Percentiles rank a stretch among this genome's conserved stretches.
Evolutionary conservation across 2,329 filamentous ascomycete species (phyloP).

Genomic region (Neocucurbitaria cava): DNA sequence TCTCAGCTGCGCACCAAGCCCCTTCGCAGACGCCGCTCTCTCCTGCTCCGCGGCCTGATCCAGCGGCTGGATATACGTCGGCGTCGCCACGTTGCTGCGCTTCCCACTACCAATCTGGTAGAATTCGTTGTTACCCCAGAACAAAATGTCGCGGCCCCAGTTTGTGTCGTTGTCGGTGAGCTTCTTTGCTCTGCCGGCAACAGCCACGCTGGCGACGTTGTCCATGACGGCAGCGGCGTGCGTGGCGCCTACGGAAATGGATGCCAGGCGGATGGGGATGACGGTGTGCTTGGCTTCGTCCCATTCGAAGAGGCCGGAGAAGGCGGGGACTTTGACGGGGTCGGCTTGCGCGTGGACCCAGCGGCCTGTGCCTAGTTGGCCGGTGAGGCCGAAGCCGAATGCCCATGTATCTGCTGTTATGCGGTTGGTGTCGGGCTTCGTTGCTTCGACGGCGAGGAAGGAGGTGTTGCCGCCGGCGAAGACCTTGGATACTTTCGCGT

Average conservation of each 20-base stretch:
- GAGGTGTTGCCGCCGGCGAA: conserved; percentile 86
- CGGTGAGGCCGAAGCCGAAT: conserved; percentile 84
- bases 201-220: conserved; percentile 74
- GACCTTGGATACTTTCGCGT: conserved; percentile 75
- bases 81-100: conserved; percentile 77
- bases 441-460: conserved; percentile 85
- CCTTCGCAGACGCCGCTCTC: conserved; percentile 25
- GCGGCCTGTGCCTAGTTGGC: conserved; percentile 80
- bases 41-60: conserved; percentile 67
- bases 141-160: conserved; percentile 87
- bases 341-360: conserved; percentile 86
- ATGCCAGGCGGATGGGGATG: conserved; percentile 78
- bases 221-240: conserved; percentile 85
- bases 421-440: conserved; percentile 63
- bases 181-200: conserved; percentile 50
- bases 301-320: conserved; percentile 87
- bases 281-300: conserved; percentile 73
- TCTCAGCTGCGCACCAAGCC: conserved; percentile 54
- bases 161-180: conserved; percentile 73
- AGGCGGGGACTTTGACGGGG: conserved; percentile 79
- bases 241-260: conserved; percentile 76
- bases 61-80: conserved; percentile 79
- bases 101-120: conserved; percentile 94
- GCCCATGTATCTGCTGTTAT: conserved; percentile 82
- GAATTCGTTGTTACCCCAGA: conserved; percentile 94